Percentiles rank a stretch among this genome's conserved stretches.
These are phyloP conservation scores for Volvox africanus DNA, from an alignment of 139 green algal species.

Conservation along the genomic window DNA sequence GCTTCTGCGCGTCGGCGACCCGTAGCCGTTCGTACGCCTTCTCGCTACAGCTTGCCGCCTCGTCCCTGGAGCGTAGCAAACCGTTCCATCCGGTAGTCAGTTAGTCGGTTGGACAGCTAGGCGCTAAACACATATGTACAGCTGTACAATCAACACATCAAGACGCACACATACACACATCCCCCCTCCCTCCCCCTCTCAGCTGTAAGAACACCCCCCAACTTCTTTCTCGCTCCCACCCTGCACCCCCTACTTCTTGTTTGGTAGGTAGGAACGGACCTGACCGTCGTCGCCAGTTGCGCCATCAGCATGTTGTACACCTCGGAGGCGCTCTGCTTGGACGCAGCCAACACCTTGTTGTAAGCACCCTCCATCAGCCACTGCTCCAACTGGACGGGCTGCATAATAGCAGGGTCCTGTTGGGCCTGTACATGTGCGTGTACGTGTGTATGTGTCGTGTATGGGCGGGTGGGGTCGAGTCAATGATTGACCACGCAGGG, in stretches of 20 bases:
- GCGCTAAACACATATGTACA: too few species aligned
- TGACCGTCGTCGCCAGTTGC: conserved; percentile 86
- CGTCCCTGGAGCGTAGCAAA: conserved; percentile 74
- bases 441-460: too few species aligned
- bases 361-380: conserved; percentile 98
- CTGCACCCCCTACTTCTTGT: too few species aligned
- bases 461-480: too few species aligned
- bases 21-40: conserved; percentile 85
- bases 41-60: conserved; percentile 94
- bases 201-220: too few species aligned
- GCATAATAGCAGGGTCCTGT: conserved; percentile 62
- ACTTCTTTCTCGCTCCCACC: too few species aligned
- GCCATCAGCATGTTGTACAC: conserved; percentile 79
- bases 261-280: too few species aligned
- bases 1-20: conserved; percentile 78
- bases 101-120: too few species aligned
- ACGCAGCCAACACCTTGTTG: conserved; percentile 79
- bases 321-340: conserved; percentile 12
- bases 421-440: conserved; percentile 28
- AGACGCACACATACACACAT: too few species aligned
- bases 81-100: too few species aligned
- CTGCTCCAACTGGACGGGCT: conserved; percentile 90
- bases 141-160: too few species aligned
- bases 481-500: too few species aligned
- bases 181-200: background rate